phyloP scores from a whole-genome alignment of 768 basidiomycete genomes.

The Sarcomyxa edulis region DNA sequence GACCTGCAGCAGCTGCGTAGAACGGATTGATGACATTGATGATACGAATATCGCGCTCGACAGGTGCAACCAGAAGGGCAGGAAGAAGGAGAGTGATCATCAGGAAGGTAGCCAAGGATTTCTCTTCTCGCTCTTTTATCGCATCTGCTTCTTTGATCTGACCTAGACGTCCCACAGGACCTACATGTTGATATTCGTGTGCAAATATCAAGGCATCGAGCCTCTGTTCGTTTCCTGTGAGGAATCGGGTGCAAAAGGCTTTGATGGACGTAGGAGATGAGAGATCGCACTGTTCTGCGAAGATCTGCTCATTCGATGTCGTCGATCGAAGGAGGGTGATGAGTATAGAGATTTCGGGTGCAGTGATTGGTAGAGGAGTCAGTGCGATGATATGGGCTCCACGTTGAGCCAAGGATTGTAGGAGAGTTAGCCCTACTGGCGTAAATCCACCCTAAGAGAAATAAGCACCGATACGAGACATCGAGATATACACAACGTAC shows the following conservation, averaged over 20 bases:
- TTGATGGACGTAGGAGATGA: conserved; percentile 61
- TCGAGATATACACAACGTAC: conserved; percentile 30
- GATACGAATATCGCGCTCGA: conserved; percentile 89
- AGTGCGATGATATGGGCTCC: conserved; percentile 81
- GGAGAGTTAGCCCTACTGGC: conserved; percentile 61
- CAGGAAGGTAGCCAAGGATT: conserved; percentile 69
- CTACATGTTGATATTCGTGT: conserved; percentile 71
- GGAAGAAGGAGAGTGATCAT: conserved; percentile 78
- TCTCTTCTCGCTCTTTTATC: conserved; percentile 36
- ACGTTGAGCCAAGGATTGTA: conserved; percentile 61
- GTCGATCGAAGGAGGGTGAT: conserved; percentile 62
- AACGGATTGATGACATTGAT: conserved; percentile 84
- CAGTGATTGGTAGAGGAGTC: conserved; percentile 51
- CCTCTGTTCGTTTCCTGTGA: conserved; percentile 57
- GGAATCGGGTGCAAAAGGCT: conserved; percentile 63
- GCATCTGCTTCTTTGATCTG: conserved; percentile 17
- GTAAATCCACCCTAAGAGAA: conserved; percentile 64
- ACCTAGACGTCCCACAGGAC: conserved; percentile 26
- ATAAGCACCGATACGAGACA: conserved; percentile 3
- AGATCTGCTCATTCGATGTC: conserved; percentile 73
- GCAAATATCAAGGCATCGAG: conserved; percentile 77
- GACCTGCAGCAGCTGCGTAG: conserved; percentile 68
- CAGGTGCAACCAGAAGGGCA: conserved; percentile 71
- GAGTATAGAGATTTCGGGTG: conserved; percentile 50
- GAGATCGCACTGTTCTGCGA: conserved; percentile 74